These are phyloP conservation scores for Helianthus tuberosus DNA, from an alignment of 129 eudicot genomes.

Conservation along the genomic window DNA sequence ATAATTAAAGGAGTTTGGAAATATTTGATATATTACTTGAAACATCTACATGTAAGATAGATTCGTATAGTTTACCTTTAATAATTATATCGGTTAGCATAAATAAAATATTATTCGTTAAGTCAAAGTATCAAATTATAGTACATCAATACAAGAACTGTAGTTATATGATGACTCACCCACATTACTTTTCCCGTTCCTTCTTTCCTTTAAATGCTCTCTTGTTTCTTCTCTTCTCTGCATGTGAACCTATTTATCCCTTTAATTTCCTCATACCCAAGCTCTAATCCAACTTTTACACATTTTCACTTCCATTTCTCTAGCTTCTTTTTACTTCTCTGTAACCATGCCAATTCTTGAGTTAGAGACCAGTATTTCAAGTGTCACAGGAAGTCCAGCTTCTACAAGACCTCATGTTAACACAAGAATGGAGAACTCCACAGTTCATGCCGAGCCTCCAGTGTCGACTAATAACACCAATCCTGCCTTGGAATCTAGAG, in stretches of 20 bases:
- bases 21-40: too few species aligned
- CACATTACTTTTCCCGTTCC: slow-evolving; percentile 17
- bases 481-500: slow-evolving; percentile 17
- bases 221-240: slow-evolving; percentile 15
- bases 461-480: slow-evolving; percentile 11
- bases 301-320: slow-evolving; percentile 11
- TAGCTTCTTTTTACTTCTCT: background rate
- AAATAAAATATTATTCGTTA: background rate
- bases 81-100: background rate
- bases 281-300: slow-evolving; percentile 24
- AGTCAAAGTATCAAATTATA: slow-evolving; percentile 14
- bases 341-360: slow-evolving; percentile 41
- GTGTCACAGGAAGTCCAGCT: slow-evolving; percentile 6
- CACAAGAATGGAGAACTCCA: slow-evolving; percentile 37
- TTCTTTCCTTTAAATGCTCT: slow-evolving; percentile 37
- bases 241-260: slow-evolving; percentile 37
- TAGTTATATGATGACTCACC: slow-evolving; percentile 37
- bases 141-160: slow-evolving; percentile 23
- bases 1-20: too few species aligned
- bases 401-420: slow-evolving; percentile 26
- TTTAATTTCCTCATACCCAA: background rate
- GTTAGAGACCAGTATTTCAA: slow-evolving; percentile 21
- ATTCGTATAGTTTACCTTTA: background rate
- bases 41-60: too few species aligned
- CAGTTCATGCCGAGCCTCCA: slow-evolving; percentile 39